Evolutionary conservation across 2,329 filamentous ascomycete species (phyloP), one percentile per base, ranked within the genome.

Genomic region (Sclerotinia subarctica): DNA sequence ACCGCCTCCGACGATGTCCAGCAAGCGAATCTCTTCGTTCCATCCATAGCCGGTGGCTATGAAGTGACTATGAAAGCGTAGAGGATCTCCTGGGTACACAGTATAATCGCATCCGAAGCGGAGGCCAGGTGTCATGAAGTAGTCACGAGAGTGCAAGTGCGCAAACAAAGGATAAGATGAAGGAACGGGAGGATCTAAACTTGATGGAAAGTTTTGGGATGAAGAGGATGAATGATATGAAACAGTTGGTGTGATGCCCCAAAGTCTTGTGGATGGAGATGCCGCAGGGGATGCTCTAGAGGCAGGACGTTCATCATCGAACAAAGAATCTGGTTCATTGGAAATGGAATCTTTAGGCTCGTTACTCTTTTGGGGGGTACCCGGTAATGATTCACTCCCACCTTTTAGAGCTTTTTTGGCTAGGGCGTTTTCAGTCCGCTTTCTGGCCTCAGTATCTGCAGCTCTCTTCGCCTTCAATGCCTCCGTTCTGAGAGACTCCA

Each of bases 51-150:
- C 88, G n/a, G 90, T 90, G 10, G 90, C 92, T 74, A 97, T 85
- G 78, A 97, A 98, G 78, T 99, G 95, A 57, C 93, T 95, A 79
- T 99, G 95, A 78, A 96, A 99, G 15, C 95, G 89, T 64, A 99
- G 83, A 1, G 95, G 93, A 77, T 99, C 95, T 57, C 95, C 95
- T 0, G 95, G 95, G 75, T 99, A 99, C 6, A 96, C 92, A 73
- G 93, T 93, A 79, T 96, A 97, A 76, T 95, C 88, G 74, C 94
- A 96, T 35, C 95, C 95, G 76, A 99, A 99, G 35, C 95, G 91
- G 64, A 99, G 84, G 11, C 95, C 95, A 1, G 95, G 95, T 66
- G 93, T 94, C 76, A 95, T 88, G 80, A 90, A 98, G 80, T 94
- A 97, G 62, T 90, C 91, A 24, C 85, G 83, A 10, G 85, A 83